Conservation (phyloP, 495 filamentous ascomycete species). For the Pseudevernia furfuracea region DNA sequence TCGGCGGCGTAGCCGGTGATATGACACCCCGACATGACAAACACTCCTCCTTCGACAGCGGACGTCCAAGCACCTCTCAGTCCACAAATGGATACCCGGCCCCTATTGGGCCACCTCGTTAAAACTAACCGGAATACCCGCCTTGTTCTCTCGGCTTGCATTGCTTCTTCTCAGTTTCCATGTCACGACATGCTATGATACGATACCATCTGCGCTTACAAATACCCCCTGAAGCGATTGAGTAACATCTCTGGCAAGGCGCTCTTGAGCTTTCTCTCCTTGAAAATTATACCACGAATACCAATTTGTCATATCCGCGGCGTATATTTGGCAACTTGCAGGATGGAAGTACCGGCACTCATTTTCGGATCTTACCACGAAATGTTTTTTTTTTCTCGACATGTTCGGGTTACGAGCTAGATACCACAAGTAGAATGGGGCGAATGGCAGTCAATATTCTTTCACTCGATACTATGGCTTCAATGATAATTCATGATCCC, state of each 20-base stretch:
- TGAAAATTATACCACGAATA: slow-evolving; percentile 15
- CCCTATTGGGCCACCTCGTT: slow-evolving; percentile 80
- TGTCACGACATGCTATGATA: slow-evolving; percentile 18
- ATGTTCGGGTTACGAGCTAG: slow-evolving; percentile 10
- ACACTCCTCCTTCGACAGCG: slow-evolving; percentile 78
- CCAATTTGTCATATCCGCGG: slow-evolving; percentile 15
- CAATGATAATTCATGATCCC: background rate
- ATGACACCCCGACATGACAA: slow-evolving; percentile 72
- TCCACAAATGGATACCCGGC: slow-evolving; percentile 92
- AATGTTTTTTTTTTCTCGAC: background rate
- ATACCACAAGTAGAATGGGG: slow-evolving; percentile 17
- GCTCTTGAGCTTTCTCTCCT: slow-evolving; percentile 16
- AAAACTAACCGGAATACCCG: slow-evolving; percentile 33
- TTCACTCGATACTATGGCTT: background rate
- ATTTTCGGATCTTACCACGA: background rate
- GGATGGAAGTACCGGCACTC: background rate
- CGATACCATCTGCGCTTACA: slow-evolving; percentile 12
- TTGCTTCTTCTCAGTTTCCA: slow-evolving; percentile 8
- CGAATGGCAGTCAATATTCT: slow-evolving; percentile 5
- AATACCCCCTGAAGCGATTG: slow-evolving; percentile 22
- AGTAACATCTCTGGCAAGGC: slow-evolving; percentile 16
- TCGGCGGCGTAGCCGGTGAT: slow-evolving; percentile 59
- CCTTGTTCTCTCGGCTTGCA: slow-evolving; percentile 10
- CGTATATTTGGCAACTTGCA: background rate
- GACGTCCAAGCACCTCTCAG: slow-evolving; percentile 87